Base-by-base conservation (phyloP, 2,329 filamentous ascomycete species). In the Fusarium sp. region DNA sequence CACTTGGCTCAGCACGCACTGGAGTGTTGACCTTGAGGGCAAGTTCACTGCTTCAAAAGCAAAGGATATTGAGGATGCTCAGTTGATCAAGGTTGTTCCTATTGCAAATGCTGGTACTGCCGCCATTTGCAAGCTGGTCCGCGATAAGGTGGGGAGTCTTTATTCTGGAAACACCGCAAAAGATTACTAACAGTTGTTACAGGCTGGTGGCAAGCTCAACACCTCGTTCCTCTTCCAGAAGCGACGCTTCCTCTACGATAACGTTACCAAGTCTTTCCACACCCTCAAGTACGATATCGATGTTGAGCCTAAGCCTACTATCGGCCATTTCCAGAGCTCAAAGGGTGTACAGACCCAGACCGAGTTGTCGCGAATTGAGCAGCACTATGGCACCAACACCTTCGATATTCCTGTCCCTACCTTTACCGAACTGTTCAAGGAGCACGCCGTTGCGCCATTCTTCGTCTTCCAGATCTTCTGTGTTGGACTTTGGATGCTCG, bases 381-480 rank as follows among this genome's bases (percentile, higher is more conserved):
- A 98, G 78, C 92, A 99, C 83, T 99, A 98, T 86, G 96, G 96
- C 75, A 87, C 90, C 75, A 99, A 99, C 79, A 94, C 92, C 16
- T 99, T 99, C 79, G 96, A 99, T 77, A 99, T 99, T 54, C 96
- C 97, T 9, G 94, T 99, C 14, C 96, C 97, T 6, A 95, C 92
- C 13, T 99, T 99, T 74, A 90, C 91, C 53, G 96, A 99, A 82
- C 88, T 99, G 51, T 99, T 97, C 88, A 93, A 97, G 81, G 96
- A 99, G 81, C 97, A 99, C 80, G 95, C 97, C 25, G 97, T 99
- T 23, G 97, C 97, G 23, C 96, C 96, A 7, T 99, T 99, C 85
- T 99, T 99, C 82, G 94, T 99, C 69, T 99, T 99, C 83, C 96
- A 99, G 85, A 86, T 99, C 66, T 99, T 99, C 84, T 99, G 97